These are phyloP conservation scores for Priceomyces fermenticarens DNA, from an alignment of 805 yeast genomes.

Conservation along the genomic window DNA sequence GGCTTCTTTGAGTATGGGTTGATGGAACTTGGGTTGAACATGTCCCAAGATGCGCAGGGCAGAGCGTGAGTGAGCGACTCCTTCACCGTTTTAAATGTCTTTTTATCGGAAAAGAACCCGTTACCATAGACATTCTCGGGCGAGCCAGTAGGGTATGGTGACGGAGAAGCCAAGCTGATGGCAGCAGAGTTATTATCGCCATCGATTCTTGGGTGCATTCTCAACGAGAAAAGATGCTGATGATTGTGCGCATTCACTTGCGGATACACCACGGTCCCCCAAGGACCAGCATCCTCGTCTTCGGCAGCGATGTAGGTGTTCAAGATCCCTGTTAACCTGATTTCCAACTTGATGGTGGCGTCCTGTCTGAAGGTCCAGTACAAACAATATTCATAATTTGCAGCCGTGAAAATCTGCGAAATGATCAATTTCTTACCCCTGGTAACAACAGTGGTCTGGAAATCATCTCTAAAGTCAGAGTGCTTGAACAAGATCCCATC, in stretches of 20 bases:
- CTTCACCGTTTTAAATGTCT: slow-evolving; percentile 63
- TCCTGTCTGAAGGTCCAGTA: slow-evolving; percentile 84
- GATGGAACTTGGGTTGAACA: slow-evolving; percentile 66
- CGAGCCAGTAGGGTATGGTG: slow-evolving; percentile 61
- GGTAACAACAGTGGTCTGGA: slow-evolving; percentile 69
- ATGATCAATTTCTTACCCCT: slow-evolving; percentile 72
- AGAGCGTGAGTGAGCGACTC: slow-evolving; percentile 64
- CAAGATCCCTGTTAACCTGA: slow-evolving; percentile 78
- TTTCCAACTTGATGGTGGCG: slow-evolving; percentile 76
- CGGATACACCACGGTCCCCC: slow-evolving; percentile 81
- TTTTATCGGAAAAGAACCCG: slow-evolving; percentile 65
- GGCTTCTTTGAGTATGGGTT: slow-evolving; percentile 74
- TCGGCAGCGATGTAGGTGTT: slow-evolving; percentile 67
- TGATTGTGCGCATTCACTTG: slow-evolving; percentile 82
- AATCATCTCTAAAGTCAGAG: slow-evolving; percentile 79
- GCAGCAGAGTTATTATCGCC: slow-evolving; percentile 78
- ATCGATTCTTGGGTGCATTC: slow-evolving; percentile 78
- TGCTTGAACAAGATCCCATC: slow-evolving; percentile 78
- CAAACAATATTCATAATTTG: slow-evolving; percentile 81
- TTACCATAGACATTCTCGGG: slow-evolving; percentile 75
- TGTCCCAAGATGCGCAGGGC: slow-evolving; percentile 74
- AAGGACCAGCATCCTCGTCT: slow-evolving; percentile 66
- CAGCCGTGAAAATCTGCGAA: slow-evolving; percentile 83
- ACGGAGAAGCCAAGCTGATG: slow-evolving; percentile 58
- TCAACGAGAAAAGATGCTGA: slow-evolving; percentile 76